Evolutionary conservation across 108 stramenopile species (phyloP), one percentile per base, ranked within the genome.

Genomic region (Skeletonema tropicum): DNA sequence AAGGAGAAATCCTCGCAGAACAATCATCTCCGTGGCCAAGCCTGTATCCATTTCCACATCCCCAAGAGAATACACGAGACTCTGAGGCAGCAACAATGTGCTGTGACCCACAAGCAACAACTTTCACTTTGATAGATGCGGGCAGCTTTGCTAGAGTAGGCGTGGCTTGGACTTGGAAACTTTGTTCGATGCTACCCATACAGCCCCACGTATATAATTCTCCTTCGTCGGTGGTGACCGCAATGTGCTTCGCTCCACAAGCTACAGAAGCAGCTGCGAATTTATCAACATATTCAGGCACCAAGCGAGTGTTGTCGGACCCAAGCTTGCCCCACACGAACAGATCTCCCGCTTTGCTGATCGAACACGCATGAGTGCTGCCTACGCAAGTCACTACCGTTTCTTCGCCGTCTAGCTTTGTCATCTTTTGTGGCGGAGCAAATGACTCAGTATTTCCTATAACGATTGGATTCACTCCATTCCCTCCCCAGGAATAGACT

Each of bases 401-500:
- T 49, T 92, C 91, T 66, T 94, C 93, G 10, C 91, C 93, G 19
- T 76, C 73, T 12, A 94, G 57, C 39, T 80, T 75, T 5, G 60
- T 57, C 14, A 94, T 38, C 15, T 88, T 75, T 35, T 86, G 83
- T n/a, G 93, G 93, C 32, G 73, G n/a, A 41, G 64, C 21, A 33
- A 60, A 33, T 65, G 73, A 60, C 17, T 41, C 39, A 15, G 57
- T 31, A 15, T 74, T 61, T 32, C 38, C 60, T 6, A 21, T 23
- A 2, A 89, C 89, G 21, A 72, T 79, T 12, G 81, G 74, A 5
- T 88, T 89, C 25, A 77, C 72, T 31, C 90, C 91, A 6, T 57
- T 70, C 6, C 85, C 88, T 45, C 93, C 93, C 92, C 92, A 94
- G 17, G 83, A 71, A 29, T 78, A 87, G 1, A 94, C 90, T 55